Evolutionary conservation across 163 green algal species (phyloP).

Genomic region (Scenedesmus sp.): DNA sequence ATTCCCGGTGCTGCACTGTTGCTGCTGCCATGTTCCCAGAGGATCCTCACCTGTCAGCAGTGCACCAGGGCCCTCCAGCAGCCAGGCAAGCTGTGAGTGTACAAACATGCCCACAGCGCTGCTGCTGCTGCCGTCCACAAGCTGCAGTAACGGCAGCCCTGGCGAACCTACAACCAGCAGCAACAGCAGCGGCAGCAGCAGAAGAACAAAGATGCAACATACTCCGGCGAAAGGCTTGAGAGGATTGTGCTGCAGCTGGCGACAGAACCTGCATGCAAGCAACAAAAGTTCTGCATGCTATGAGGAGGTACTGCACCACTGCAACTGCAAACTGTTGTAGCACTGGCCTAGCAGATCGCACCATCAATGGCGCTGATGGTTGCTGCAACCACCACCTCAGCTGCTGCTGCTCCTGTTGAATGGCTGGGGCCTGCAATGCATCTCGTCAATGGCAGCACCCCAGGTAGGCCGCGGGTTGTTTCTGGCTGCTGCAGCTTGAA

Average conservation of each 20-base stretch:
- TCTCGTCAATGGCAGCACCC: neutral
- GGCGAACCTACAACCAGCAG: neutral
- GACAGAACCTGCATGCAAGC: neutral
- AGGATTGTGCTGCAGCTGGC: neutral
- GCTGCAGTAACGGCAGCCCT: neutral
- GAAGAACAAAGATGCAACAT: neutral
- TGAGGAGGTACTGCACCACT: neutral
- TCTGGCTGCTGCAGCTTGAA: neutral
- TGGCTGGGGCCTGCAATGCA: neutral
- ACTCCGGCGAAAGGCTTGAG: too few species aligned
- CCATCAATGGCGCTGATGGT: neutral
- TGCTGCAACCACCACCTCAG: neutral
- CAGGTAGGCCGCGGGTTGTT: neutral
- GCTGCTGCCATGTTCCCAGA: neutral
- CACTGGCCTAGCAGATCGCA: neutral
- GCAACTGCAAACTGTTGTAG: neutral
- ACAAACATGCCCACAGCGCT: constrained; percentile 36
- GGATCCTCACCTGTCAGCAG: constrained; percentile 14
- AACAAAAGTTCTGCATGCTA: neutral
- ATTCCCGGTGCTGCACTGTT: neutral
- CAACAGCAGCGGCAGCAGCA: neutral
- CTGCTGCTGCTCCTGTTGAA: neutral
- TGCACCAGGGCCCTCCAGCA: neutral
- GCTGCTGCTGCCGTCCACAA: constrained; percentile 14
- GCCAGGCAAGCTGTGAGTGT: constrained; percentile 1